A percentile compares a stretch with the other conserved stretches of the same genome.
Evolutionary conservation across 2,329 filamentous ascomycete genomes (phyloP).

Genomic region (Didymella keratinophila): DNA sequence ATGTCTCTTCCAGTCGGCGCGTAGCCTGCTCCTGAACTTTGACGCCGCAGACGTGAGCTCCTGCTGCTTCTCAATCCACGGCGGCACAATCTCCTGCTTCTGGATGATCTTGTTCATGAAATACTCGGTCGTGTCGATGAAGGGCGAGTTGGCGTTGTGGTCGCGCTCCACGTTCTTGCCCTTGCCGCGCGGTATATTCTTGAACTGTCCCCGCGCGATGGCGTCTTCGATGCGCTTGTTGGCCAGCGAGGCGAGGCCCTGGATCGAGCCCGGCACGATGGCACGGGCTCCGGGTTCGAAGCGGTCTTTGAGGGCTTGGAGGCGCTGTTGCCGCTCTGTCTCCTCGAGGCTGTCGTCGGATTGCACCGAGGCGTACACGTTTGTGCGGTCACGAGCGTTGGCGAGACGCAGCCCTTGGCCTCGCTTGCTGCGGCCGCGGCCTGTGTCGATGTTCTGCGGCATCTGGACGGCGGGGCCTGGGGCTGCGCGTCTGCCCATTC

Average conservation of each 20-base stretch:
- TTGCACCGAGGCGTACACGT: slow-evolving; percentile 62
- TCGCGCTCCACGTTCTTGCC: slow-evolving; percentile 85
- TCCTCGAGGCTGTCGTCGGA: slow-evolving; percentile 66
- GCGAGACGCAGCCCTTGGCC: slow-evolving; percentile 57
- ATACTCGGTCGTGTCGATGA: slow-evolving; percentile 95
- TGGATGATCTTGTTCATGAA: slow-evolving; percentile 99
- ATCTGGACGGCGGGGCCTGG: slow-evolving; percentile 33
- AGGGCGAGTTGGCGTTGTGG: slow-evolving; percentile 81
- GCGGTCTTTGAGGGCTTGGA: slow-evolving; percentile 78
- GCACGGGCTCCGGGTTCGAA: slow-evolving; percentile 76
- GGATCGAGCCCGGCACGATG: slow-evolving; percentile 78
- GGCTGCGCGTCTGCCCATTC: slow-evolving; percentile 28
- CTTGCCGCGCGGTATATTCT: slow-evolving; percentile 72
- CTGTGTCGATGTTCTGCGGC: slow-evolving; percentile 45
- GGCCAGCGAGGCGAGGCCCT: slow-evolving; percentile 81
- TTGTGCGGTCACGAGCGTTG: slow-evolving; percentile 66
- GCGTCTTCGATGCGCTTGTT: slow-evolving; percentile 95
- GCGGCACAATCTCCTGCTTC: slow-evolving; percentile 91
- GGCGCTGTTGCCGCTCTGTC: slow-evolving; percentile 74
- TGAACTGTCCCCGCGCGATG: slow-evolving; percentile 89
- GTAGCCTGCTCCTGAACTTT: slow-evolving; percentile 75
- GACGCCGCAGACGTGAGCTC: slow-evolving; percentile 75
- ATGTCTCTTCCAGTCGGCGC: slow-evolving; percentile 85
- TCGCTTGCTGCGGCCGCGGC: slow-evolving; percentile 49
- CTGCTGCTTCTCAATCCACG: slow-evolving; percentile 99